phyloP scores from a whole-genome alignment of 139 green algal genomes.

The Microglena sp. region DNA sequence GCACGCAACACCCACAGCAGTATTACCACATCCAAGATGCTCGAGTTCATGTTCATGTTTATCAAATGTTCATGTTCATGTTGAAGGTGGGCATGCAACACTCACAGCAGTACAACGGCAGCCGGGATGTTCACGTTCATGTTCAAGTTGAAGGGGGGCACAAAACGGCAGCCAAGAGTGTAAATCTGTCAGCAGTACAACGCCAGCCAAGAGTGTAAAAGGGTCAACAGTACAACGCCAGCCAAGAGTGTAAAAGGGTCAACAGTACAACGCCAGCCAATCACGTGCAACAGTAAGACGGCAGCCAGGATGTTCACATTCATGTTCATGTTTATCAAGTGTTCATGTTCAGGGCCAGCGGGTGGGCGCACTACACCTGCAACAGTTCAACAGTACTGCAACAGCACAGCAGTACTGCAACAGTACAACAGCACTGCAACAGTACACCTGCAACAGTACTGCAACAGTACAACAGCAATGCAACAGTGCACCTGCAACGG shows the following conservation, averaged over 20 bases:
- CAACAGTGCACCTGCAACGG: too few relatives aligned
- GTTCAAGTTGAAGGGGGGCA: too few relatives aligned
- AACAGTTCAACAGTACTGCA: neutral
- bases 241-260: neutral
- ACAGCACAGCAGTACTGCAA: neutral
- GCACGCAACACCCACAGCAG: conserved; percentile 47
- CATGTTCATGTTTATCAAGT: neutral
- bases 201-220: conserved; percentile 68
- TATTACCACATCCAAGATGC: neutral
- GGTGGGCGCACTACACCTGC: neutral
- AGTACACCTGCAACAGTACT: conserved; percentile 40
- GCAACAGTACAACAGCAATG: too few relatives aligned
- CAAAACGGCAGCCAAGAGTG: too few relatives aligned
- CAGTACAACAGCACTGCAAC: neutral
- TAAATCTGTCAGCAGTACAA: too few relatives aligned
- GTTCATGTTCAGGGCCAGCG: neutral
- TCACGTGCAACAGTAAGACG: conserved; percentile 27
- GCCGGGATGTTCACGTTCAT: neutral
- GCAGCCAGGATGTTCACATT: neutral
- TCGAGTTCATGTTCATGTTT: neutral
- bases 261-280: conserved; percentile 23
- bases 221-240: conserved; percentile 14
- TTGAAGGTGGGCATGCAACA: neutral
- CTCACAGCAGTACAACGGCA: neutral
- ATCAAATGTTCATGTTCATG: neutral